These are phyloP conservation scores for Argentina anserina DNA, from an alignment of 306 rosid species.

Conservation along the genomic window DNA sequence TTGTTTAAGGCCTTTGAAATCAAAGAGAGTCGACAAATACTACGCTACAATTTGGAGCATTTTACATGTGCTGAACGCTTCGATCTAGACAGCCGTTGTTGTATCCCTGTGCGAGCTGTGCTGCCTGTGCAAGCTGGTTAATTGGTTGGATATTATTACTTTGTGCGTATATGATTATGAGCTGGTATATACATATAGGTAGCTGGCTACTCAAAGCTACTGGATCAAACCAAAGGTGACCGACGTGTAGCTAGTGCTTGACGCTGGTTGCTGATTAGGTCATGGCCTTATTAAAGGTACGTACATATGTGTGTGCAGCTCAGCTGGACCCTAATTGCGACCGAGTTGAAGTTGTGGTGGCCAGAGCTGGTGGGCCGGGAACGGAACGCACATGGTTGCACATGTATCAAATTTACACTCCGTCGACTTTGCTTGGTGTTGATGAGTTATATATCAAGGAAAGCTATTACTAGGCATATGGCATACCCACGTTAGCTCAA, in stretches of 20 bases:
- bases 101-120: no score
- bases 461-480: background rate
- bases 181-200: background rate
- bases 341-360: background rate
- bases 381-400: conserved; percentile 52
- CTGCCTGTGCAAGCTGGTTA: background rate
- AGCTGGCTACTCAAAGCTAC: background rate
- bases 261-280: background rate
- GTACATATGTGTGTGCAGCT: background rate
- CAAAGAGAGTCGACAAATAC: no score
- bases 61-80: no score
- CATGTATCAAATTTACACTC: conserved; percentile 30
- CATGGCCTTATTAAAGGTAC: background rate
- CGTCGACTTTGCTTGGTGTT: background rate
- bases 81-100: no score
- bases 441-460: background rate
- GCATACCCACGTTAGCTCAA: background rate
- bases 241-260: background rate
- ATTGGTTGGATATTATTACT: background rate
- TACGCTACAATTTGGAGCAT: no score
- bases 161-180: background rate
- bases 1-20: no score
- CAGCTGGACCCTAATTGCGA: conserved; percentile 3
- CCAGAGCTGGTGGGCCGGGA: conserved; percentile 48
- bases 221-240: background rate